Base-by-base conservation (phyloP, 2,329 filamentous ascomycete species). In the Penicillium sp. region DNA sequence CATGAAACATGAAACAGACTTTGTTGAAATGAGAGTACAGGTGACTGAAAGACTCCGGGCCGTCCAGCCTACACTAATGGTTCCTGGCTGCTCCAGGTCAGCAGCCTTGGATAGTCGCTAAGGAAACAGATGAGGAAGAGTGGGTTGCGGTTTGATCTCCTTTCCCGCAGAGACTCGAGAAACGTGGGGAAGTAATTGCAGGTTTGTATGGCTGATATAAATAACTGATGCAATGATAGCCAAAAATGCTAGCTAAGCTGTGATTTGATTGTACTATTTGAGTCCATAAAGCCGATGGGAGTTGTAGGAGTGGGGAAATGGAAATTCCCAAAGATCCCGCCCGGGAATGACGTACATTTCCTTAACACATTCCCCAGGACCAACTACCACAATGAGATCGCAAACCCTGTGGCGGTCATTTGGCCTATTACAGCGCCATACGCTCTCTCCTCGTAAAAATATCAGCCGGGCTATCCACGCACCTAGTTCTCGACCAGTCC, bases 391-490 rank as follows among this genome's bases (percentile, higher is more conserved):
- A 42, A 73, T 72, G 68, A 63, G 65, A 51, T 54, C 62, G 16
- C 64, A 64, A 53, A 50, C 52, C 29, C 44, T 66, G 29, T 63
- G 56, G 55, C 65, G 63, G 44, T 66, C 70, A 35, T 50, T 70
- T 13, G 55, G 64, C 46, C 59, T 68, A 37, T 48, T 71, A 6
- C 66, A 68, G 46, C 62, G 63, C 42, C 53, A 61, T n/a, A 34
- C 64, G 51, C 18, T 63, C 59, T 34, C 61, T 56, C 60, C 55
- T 61, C 38, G 41, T 50, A 46, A 53, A 46, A 46, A 47, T 21
- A 44, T 60, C 40, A 55, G 58, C 42, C 64, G 68, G 49, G 54
- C 60, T 51, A 58, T 72, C 47, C 68, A 71, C 45, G 70, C 67
- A 27, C 57, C 65, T 47, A 69, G 58, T 52, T 62, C 64, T 21